Evolutionary conservation across 2,329 filamentous ascomycete genomes (phyloP).

Genomic region (Sporothrix brasiliensis): DNA sequence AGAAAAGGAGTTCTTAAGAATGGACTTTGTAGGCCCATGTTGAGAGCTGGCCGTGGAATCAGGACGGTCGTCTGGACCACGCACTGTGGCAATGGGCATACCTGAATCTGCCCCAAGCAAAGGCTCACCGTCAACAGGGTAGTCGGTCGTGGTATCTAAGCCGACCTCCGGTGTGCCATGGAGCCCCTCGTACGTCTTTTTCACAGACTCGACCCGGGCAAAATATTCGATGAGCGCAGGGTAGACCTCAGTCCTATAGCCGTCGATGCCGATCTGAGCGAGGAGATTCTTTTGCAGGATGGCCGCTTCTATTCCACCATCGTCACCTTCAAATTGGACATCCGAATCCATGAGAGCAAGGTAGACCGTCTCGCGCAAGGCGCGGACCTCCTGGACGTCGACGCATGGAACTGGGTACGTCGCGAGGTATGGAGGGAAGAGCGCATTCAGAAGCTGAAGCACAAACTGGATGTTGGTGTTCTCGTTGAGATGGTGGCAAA

Average conservation of each 20-base stretch:
- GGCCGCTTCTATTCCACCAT: neutral
- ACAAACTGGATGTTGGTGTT: conserved; percentile 24
- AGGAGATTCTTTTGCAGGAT: conserved; percentile 26
- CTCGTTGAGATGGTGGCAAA: conserved; percentile 33
- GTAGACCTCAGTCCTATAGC: conserved; percentile 30
- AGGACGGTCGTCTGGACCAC: neutral
- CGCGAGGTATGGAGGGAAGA: conserved; percentile 36
- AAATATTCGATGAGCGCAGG: conserved; percentile 32
- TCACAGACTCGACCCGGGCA: conserved; percentile 15
- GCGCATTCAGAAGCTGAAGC: conserved; percentile 35
- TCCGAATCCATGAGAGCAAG: conserved; percentile 26
- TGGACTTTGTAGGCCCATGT: conserved; percentile 23
- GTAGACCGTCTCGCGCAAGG: conserved; percentile 32
- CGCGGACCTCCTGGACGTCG: conserved; percentile 22
- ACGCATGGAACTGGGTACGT: conserved; percentile 34
- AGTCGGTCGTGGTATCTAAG: too few species aligned
- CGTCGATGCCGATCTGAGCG: conserved; percentile 21
- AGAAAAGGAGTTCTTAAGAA: conserved; percentile 31
- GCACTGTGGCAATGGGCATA: neutral
- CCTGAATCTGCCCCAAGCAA: too few species aligned
- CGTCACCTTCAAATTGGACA: neutral
- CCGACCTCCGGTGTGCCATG: neutral
- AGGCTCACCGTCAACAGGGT: too few species aligned
- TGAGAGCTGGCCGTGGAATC: neutral
- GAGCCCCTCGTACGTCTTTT: neutral